These are phyloP conservation scores for Logfia minima DNA, from an alignment of 129 eudicot species.

Conservation along the genomic window DNA sequence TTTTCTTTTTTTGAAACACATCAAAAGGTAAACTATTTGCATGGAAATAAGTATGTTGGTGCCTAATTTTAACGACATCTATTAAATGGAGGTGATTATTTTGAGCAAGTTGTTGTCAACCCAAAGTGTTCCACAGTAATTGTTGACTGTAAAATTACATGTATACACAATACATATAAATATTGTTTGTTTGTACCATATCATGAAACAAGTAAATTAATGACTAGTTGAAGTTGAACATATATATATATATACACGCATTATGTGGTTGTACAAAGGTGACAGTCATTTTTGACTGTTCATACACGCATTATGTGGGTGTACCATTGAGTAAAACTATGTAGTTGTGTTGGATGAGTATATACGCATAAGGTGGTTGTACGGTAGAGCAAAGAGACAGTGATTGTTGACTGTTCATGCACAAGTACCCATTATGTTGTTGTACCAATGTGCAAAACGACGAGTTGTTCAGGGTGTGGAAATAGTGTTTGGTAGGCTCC, in stretches of 20 bases:
- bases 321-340: slow-evolving; percentile 13
- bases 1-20: too few relatives aligned
- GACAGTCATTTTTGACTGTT: slow-evolving; percentile 26
- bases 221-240: slow-evolving; percentile 6
- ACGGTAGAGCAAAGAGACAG: slow-evolving; percentile 21
- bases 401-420: slow-evolving; percentile 29
- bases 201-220: not conserved
- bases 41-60: too few relatives aligned
- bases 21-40: too few relatives aligned
- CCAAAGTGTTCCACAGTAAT: not conserved
- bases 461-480: slow-evolving; percentile 14
- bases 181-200: not conserved
- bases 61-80: too few relatives aligned
- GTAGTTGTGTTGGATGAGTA: slow-evolving; percentile 9
- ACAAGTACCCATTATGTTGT: slow-evolving; percentile 26
- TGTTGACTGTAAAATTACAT: not conserved
- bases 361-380: slow-evolving; percentile 27
- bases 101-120: not conserved
- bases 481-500: slow-evolving; percentile 36
- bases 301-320: slow-evolving; percentile 19
- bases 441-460: slow-evolving; percentile 37
- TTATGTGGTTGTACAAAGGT: slow-evolving; percentile 22
- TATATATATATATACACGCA: slow-evolving; percentile 11
- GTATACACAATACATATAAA: not conserved
- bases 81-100: not conserved